Base-by-base conservation (phyloP, 2,329 filamentous ascomycete genomes). In the Xylariales sp. region DNA sequence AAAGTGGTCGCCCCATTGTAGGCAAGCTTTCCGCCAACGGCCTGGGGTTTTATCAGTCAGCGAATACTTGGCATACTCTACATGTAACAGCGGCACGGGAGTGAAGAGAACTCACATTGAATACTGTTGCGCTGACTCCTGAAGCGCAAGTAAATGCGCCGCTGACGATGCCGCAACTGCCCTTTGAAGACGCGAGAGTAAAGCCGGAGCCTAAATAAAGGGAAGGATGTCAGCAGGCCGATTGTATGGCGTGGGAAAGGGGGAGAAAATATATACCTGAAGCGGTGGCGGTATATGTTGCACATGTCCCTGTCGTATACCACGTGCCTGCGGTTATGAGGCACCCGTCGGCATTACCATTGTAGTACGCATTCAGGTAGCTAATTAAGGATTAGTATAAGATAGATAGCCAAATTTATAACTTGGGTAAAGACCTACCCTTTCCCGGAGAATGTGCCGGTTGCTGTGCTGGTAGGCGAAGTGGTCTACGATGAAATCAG, bases 301-400 rank as follows among this genome's bases (percentile, higher is more conserved):
- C 91, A 74, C 90, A 92, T 0, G 89, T 90, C 1, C 90, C 90
- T 1, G 83, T 84, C 0, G 84, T 84, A 75, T 90, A 93, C 91
- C 90, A 93, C 0, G 85, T 87, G 0, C 91, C 91, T 9, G 80
- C 82, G 63, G 85, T 85, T 75, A 92, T 93, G 65, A 93, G 83
- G 72, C 90, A 93, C n/a, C 91, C 90, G 7, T 82, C 83, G 55
- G 81, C 76, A n/a, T 75, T 75, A 3, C 85, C 84, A 18, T 80
- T 77, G 3, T 82, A 81, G 32, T 83, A 75, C 3, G 90, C 88
- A 62, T 89, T 85, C 48, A 92, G 77, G 71, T 85, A 86, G 0
- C 90, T 68, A 36, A 36, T 8, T 10, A 43, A 18, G 3, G 5
- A 36, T 64, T 57, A 64, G 43, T 14, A 56, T 57, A 10, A 36